Conservation (phyloP, 257 asterid species). For the Paulownia fortunei region DNA sequence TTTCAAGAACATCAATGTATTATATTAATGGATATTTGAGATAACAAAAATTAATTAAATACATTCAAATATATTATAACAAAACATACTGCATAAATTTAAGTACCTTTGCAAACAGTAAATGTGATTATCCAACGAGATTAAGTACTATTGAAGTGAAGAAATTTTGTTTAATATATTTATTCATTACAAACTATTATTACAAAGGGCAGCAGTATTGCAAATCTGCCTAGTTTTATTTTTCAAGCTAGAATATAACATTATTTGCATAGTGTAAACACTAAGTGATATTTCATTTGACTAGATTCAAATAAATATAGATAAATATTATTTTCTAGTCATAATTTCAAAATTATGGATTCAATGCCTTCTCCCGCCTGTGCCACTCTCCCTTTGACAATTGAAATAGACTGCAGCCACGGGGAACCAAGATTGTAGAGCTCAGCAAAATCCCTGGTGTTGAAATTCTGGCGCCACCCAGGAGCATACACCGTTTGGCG, state of each 20-base stretch:
- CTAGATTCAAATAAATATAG: neutral
- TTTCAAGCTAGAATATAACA: neutral
- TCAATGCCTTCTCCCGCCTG: conserved; percentile 46
- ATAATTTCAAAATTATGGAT: neutral
- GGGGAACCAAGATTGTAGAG: conserved; percentile 57
- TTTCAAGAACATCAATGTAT: too few relatives aligned
- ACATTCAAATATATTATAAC: too few relatives aligned
- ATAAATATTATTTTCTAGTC: too few relatives aligned
- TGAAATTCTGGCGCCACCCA: conserved; percentile 60
- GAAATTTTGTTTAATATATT: too few relatives aligned
- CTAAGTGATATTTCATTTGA: neutral
- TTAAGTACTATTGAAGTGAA: too few relatives aligned
- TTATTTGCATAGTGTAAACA: neutral
- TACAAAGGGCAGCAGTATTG: neutral
- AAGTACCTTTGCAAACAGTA: too few relatives aligned
- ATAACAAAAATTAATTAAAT: too few relatives aligned
- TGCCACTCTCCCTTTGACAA: conserved; percentile 56
- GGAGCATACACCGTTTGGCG: conserved; percentile 56
- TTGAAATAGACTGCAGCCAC: conserved; percentile 55
- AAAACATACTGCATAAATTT: too few relatives aligned
- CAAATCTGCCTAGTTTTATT: neutral
- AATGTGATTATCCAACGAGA: too few relatives aligned
- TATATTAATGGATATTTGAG: too few relatives aligned
- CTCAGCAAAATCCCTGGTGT: conserved; percentile 49
- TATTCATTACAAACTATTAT: neutral